Evolutionary conservation across 257 asterid species (phyloP).

Genomic region (Phtheirospermum japonicum): DNA sequence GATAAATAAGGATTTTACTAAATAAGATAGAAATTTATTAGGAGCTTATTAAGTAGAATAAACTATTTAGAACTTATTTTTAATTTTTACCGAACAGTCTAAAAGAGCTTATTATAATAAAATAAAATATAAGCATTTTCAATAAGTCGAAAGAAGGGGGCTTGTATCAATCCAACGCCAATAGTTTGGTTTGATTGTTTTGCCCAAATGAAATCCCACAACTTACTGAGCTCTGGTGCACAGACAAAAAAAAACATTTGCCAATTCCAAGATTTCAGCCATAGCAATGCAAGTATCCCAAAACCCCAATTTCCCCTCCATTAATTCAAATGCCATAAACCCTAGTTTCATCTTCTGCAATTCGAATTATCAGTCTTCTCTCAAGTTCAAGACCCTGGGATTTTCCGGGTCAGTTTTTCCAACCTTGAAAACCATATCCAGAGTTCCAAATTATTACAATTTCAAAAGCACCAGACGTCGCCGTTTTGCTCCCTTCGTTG

Average conservation of each 20-base stretch:
- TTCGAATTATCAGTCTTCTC: conserved; percentile 27
- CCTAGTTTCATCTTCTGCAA: conserved; percentile 34
- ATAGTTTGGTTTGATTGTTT: no score
- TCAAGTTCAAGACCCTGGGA: conserved; percentile 28
- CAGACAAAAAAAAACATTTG: background rate
- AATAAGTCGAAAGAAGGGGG: no score
- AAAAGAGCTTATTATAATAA: no score
- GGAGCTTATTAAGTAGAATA: no score
- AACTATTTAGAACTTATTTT: no score
- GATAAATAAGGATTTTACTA: no score
- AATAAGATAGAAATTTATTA: no score
- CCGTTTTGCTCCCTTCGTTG: conserved; percentile 41
- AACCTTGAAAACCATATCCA: conserved; percentile 17
- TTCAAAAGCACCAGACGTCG: conserved; percentile 35
- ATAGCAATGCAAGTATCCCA: conserved; percentile 39
- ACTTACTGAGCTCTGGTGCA: background rate
- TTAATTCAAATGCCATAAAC: conserved; percentile 33
- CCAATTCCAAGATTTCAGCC: conserved; percentile 13
- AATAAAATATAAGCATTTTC: no score
- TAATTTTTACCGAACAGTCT: no score
- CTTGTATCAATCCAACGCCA: no score
- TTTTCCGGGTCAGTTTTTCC: conserved; percentile 36
- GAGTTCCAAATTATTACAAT: conserved; percentile 24
- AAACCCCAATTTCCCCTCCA: conserved; percentile 29
- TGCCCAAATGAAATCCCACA: background rate